Base-by-base conservation (phyloP, 139 green algal genomes). In the Micromonas commoda region DNA sequence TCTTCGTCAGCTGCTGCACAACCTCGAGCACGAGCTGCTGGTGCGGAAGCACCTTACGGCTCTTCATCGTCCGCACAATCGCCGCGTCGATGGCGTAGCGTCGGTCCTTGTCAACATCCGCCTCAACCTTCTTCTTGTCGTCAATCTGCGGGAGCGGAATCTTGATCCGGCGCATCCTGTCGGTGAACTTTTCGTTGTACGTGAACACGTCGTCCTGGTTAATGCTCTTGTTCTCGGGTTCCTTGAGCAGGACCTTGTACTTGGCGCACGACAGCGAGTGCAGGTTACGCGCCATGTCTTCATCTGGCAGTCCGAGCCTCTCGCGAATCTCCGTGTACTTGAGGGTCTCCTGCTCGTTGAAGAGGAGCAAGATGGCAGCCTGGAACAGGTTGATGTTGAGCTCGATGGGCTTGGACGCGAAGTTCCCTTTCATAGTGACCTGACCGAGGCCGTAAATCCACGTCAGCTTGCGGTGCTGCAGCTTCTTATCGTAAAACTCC, bases 51-150 rank as follows among this genome's bases (percentile, higher is more conserved):
- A 89, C 88, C 87, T 97, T 97, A 53, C 92, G 85, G 77, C 75
- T 91, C 89, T 95, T 97, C 93, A 94, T 97, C 64, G 85, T 94
- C 64, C 92, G 86, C 65, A 96, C 93, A 38, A 96, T 90, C n/a
- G 90, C 92, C 0, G 90, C 92, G 80, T 96, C 89, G 53, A 96
- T 94, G 26, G 90, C 85, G 61, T 93, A 93, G 23, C 87, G 82
- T 57, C 92, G 83, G 80, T 96, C 92, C 82, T 96, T 96, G 87
- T 96, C 91, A 52, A 98, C 93, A n/a, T 97, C 91, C 87, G 97
- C 93, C 71, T 95, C 85, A 38, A 96, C 93, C 85, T 95, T 96
- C 83, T 93, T 92, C 86, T 97, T 93, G 68, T 97, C 92, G 23
- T 94, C 90, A 67, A 95, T 82, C 0, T 88, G 88, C 20, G 95